These are phyloP conservation scores for Chimonanthus salicifolius DNA, from an alignment of 164 flowering plant genomes.

Conservation along the genomic window DNA sequence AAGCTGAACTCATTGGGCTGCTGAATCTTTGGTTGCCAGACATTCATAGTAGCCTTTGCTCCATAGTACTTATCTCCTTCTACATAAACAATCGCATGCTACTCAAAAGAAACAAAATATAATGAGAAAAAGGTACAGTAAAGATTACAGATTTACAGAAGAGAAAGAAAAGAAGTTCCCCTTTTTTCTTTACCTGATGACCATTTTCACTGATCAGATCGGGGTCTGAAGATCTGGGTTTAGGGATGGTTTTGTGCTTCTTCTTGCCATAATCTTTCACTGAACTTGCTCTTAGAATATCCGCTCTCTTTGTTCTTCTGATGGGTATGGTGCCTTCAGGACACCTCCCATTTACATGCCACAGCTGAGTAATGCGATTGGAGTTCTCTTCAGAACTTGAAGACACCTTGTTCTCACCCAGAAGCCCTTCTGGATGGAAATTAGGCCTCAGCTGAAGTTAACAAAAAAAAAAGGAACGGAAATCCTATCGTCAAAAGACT, in stretches of 20 bases:
- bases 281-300: slow-evolving; percentile 83
- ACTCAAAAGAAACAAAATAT: slow-evolving; percentile 7
- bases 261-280: slow-evolving; percentile 82
- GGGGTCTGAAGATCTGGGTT: slow-evolving; percentile 84
- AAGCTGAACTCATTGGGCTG: slow-evolving; percentile 2
- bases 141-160: slow-evolving; percentile 3
- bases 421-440: slow-evolving; percentile 79
- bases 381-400: slow-evolving; percentile 21
- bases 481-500: background rate
- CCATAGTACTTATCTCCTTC: slow-evolving; percentile 92
- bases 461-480: background rate
- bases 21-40: slow-evolving; percentile 58
- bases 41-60: slow-evolving; percentile 83
- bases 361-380: slow-evolving; percentile 51
- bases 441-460: slow-evolving; percentile 61
- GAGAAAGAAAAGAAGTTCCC: background rate
- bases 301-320: slow-evolving; percentile 74
- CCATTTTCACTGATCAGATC: slow-evolving; percentile 74
- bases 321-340: slow-evolving; percentile 79
- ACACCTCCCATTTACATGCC: slow-evolving; percentile 81
- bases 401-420: slow-evolving; percentile 52
- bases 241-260: slow-evolving; percentile 59
- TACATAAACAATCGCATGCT: slow-evolving; percentile 97
- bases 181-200: slow-evolving; percentile 58
- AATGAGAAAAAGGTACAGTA: background rate